Percentiles rank a stretch among this genome's conserved stretches.
phyloP scores from a whole-genome alignment of 2,329 filamentous ascomycete genomes.

The Colletotrichum sp. region DNA sequence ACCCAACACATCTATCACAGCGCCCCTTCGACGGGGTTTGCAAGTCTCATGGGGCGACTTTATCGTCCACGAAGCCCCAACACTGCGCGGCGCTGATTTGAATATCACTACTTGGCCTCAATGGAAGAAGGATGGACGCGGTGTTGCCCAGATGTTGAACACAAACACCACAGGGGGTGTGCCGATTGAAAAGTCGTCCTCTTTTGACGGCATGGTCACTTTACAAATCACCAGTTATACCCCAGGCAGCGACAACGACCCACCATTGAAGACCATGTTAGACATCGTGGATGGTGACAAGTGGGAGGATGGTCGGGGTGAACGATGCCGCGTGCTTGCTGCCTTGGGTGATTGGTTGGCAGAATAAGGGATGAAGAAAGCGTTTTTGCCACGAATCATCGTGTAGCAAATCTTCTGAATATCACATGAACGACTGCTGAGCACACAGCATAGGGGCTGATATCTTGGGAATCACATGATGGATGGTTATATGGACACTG shows the following conservation, averaged over 20 bases:
- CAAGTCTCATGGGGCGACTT: slow-evolving; percentile 11
- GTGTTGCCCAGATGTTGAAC: background rate
- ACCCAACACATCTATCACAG: background rate
- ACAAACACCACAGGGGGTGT: slow-evolving; percentile 4
- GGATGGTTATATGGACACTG: background rate
- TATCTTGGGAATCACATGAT: background rate
- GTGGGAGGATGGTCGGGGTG: slow-evolving; percentile 8
- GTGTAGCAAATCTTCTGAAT: background rate
- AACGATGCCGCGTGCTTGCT: background rate
- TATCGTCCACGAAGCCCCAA: background rate
- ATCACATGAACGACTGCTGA: background rate
- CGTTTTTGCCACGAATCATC: background rate
- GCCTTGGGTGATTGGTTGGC: background rate
- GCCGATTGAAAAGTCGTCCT: background rate
- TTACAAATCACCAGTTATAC: slow-evolving; percentile 1
- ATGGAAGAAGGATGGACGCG: background rate
- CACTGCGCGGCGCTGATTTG: background rate
- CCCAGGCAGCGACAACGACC: background rate
- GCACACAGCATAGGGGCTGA: background rate
- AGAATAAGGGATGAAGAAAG: background rate
- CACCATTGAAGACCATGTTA: background rate
- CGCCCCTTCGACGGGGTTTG: background rate
- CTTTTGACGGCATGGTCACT: slow-evolving; percentile 9
- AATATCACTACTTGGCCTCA: background rate
- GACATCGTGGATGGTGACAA: background rate